phyloP scores from a whole-genome alignment of 495 filamentous ascomycete genomes.

The Letharia columbiana region DNA sequence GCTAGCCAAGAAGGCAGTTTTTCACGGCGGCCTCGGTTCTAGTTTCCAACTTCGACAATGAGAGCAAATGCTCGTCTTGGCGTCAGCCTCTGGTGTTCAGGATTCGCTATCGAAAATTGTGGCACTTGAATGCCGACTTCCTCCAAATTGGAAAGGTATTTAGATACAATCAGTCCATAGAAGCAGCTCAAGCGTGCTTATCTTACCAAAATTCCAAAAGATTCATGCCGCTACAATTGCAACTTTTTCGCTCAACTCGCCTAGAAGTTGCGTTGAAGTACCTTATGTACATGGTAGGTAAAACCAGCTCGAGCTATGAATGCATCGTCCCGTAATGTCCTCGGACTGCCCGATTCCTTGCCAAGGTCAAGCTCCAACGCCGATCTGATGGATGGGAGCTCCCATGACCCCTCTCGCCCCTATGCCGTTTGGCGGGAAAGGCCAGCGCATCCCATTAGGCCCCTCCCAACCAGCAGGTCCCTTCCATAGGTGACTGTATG shows the following conservation, averaged over 20 bases:
- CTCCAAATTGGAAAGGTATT: not conserved
- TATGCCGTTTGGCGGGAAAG: not conserved
- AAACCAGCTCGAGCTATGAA: not conserved
- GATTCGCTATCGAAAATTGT: too few species aligned
- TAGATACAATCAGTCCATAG: not conserved
- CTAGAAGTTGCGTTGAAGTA: not conserved
- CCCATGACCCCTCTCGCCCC: not conserved
- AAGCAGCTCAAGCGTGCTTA: not conserved
- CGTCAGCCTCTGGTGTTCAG: not conserved
- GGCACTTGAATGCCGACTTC: not conserved
- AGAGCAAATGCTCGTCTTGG: not conserved
- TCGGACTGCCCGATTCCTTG: not conserved
- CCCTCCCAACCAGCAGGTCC: constrained; percentile 18
- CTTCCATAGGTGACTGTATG: constrained; percentile 38
- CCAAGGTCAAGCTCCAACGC: not conserved
- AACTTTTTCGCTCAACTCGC: not conserved
- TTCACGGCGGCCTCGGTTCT: constrained; percentile 1
- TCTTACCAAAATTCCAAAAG: not conserved
- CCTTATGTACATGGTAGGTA: not conserved
- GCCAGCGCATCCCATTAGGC: constrained; percentile 15
- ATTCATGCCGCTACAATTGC: not conserved
- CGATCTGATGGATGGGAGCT: constrained; percentile 2
- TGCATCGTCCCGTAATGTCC: not conserved
- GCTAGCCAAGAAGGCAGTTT: not conserved
- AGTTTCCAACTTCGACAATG: not conserved